phyloP scores from a whole-genome alignment of 768 basidiomycete genomes.

The Boletellus ananas region DNA sequence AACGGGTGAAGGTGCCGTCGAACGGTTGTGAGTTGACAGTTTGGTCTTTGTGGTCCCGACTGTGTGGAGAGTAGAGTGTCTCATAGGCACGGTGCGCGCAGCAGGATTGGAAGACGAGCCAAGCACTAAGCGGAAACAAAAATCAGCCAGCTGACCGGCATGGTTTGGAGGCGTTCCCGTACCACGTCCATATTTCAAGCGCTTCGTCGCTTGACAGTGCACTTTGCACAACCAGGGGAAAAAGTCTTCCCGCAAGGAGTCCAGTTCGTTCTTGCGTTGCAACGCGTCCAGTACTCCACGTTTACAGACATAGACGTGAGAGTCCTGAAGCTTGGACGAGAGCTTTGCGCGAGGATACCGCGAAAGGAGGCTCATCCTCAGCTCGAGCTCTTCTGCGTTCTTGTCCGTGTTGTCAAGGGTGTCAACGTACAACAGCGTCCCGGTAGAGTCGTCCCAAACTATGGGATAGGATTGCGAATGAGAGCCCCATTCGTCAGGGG shows the following conservation, averaged over 20 bases:
- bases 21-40: slow-evolving; percentile 1
- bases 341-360: slow-evolving; percentile 73
- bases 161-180: slow-evolving; percentile 10
- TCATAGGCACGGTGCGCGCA: slow-evolving; percentile 40
- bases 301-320: slow-evolving; percentile 89
- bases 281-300: slow-evolving; percentile 69
- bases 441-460: slow-evolving; percentile 62
- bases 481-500: slow-evolving; percentile 65
- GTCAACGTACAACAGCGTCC: slow-evolving; percentile 70
- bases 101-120: slow-evolving; percentile 41
- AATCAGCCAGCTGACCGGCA: background rate
- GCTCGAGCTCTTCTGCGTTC: slow-evolving; percentile 65
- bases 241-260: slow-evolving; percentile 87
- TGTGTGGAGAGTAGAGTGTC: slow-evolving; percentile 54
- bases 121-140: slow-evolving; percentile 37
- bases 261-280: slow-evolving; percentile 62
- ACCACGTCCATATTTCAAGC: slow-evolving; percentile 59
- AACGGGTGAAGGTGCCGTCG: slow-evolving; percentile 16
- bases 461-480: slow-evolving; percentile 47
- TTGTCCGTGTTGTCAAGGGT: slow-evolving; percentile 64
- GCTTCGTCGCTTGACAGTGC: slow-evolving; percentile 65
- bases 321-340: slow-evolving; percentile 69
- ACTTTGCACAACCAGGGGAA: slow-evolving; percentile 90
- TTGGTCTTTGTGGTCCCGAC: slow-evolving; percentile 17
- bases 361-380: slow-evolving; percentile 73